Conservation (phyloP, 495 filamentous ascomycete species). For the Penicillium lagena region DNA sequence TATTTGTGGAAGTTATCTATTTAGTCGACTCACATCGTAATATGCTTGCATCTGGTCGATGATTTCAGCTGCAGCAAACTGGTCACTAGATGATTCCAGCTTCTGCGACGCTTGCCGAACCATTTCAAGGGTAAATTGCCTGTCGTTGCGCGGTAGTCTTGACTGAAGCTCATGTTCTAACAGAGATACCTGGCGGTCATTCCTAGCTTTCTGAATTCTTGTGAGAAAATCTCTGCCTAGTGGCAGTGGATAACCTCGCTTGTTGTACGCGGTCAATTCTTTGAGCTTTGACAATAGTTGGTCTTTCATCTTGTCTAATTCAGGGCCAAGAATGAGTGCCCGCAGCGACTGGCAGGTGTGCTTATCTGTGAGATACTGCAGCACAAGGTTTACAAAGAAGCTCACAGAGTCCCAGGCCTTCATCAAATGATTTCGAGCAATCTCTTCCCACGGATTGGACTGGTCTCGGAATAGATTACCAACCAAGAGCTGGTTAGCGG, state of each 20-base stretch:
- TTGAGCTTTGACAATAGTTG: constrained; percentile 31
- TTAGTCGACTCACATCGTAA: constrained; percentile 29
- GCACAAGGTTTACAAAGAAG: constrained; percentile 21
- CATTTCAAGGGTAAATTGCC: background rate
- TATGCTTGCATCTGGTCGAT: constrained; percentile 30
- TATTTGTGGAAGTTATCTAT: background rate
- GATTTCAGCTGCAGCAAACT: constrained; percentile 15
- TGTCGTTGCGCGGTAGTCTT: no score
- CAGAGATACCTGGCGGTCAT: constrained; percentile 9
- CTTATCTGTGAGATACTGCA: constrained; percentile 19
- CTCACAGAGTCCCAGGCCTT: constrained; percentile 14
- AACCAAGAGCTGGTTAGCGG: constrained; percentile 35
- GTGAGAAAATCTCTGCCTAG: constrained; percentile 31
- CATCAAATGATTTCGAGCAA: constrained; percentile 19
- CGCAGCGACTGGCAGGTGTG: constrained; percentile 24
- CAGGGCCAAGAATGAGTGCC: constrained; percentile 11
- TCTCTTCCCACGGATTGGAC: constrained; percentile 26
- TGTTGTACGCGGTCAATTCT: constrained; percentile 34
- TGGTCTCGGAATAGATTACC: constrained; percentile 39
- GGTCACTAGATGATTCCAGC: constrained; percentile 4
- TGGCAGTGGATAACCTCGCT: constrained; percentile 38
- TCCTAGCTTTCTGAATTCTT: constrained; percentile 18
- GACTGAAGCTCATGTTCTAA: constrained; percentile 4
- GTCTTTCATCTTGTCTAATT: constrained; percentile 23
- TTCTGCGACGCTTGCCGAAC: background rate